Percentiles rank a stretch among this genome's conserved stretches.
Evolutionary conservation across 2,329 filamentous ascomycete species (phyloP).

Genomic region (Diaporthe citrichinensis): DNA sequence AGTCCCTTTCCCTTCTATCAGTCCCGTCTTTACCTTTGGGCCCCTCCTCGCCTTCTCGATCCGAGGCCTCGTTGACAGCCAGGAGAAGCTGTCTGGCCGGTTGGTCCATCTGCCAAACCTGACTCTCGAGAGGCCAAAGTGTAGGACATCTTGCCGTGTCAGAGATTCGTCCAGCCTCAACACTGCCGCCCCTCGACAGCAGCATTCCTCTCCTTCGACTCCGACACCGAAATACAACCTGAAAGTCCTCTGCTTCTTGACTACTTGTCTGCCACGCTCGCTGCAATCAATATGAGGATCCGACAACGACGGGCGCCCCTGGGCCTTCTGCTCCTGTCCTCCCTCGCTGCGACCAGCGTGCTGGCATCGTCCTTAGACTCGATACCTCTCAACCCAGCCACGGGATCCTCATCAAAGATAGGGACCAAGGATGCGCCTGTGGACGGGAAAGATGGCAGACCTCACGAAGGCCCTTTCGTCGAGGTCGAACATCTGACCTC

Average conservation of each 20-base stretch:
- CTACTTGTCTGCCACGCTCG: background rate
- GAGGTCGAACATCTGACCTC: conserved; percentile 63
- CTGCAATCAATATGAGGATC: conserved; percentile 68
- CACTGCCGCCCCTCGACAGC: background rate
- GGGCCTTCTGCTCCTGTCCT: conserved; percentile 72
- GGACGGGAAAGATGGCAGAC: conserved; percentile 93
- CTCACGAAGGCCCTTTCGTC: conserved; percentile 87
- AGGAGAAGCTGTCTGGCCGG: background rate
- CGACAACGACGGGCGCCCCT: conserved; percentile 67
- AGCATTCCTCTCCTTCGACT: background rate
- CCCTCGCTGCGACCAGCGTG: conserved; percentile 63
- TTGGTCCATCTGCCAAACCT: background rate
- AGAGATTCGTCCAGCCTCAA: conserved; percentile 20
- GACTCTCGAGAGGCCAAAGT: conserved; percentile 17
- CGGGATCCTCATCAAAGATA: conserved; percentile 52
- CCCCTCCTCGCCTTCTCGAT: background rate
- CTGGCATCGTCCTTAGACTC: conserved; percentile 48
- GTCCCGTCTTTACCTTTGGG: background rate
- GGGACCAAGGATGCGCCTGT: conserved; percentile 85
- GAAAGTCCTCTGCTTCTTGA: background rate
- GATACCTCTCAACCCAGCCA: conserved; percentile 44
- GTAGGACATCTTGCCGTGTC: conserved; percentile 5
- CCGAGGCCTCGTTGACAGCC: background rate
- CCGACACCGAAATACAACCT: background rate
- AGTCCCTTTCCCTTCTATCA: background rate